Evolutionary conservation across 345 rosid genomes (phyloP).

Genomic region (Dipteronia dyeriana): DNA sequence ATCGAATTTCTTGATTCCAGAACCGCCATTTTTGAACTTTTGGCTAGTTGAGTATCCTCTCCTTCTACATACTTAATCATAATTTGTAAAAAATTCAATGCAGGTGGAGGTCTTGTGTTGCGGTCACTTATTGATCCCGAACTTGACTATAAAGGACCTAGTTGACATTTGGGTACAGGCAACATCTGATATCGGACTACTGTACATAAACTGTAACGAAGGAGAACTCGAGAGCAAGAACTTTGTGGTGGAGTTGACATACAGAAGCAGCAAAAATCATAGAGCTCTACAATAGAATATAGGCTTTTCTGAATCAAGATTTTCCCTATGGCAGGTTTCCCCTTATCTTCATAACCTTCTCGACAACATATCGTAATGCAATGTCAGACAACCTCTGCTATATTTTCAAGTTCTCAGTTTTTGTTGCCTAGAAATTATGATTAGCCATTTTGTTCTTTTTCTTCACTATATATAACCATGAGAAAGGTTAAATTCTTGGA

Average conservation of each 20-base stretch:
- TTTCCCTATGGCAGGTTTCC: not conserved
- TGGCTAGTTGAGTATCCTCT: not conserved
- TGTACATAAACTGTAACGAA: not conserved
- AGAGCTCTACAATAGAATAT: not conserved
- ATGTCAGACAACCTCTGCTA: not conserved
- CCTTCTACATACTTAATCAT: not conserved
- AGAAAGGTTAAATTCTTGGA: too few relatives aligned
- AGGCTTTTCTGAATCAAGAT: not conserved
- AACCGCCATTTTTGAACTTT: too few relatives aligned
- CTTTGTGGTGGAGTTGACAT: constrained; percentile 19
- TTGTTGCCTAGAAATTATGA: not conserved
- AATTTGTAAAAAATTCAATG: not conserved
- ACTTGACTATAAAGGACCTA: constrained; percentile 8
- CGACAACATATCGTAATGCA: not conserved
- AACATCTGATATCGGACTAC: constrained; percentile 1
- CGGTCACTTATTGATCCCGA: constrained; percentile 17
- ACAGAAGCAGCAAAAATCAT: constrained; percentile 18
- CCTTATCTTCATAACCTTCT: not conserved
- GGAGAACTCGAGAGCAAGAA: not conserved
- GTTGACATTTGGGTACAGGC: constrained; percentile 21
- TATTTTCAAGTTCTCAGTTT: not conserved
- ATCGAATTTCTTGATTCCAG: not conserved
- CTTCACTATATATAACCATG: too few relatives aligned
- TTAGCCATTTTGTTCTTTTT: not conserved
- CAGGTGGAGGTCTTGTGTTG: constrained; percentile 26